phyloP scores from a whole-genome alignment of 1,284 basidiomycete genomes.

The Inonotus obliquus region DNA sequence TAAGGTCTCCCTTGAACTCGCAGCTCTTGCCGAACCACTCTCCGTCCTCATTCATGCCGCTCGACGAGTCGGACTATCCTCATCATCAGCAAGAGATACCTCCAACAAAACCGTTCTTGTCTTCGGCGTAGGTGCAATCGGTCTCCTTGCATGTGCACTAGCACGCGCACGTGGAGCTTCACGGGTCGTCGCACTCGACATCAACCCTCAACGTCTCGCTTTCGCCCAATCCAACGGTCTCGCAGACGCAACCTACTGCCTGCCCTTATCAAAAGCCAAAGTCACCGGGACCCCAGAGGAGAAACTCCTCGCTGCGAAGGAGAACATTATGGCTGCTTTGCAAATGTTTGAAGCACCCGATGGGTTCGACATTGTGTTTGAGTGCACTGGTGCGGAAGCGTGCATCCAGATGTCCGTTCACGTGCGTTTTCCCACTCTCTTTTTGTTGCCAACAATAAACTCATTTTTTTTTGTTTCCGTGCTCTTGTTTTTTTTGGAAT shows the following conservation, averaged over 20 bases:
- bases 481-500: neutral
- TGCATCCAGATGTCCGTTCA: constrained; percentile 87
- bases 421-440: constrained; percentile 44
- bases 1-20: constrained; percentile 69
- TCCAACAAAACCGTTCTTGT: constrained; percentile 72
- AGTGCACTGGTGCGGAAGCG: constrained; percentile 91
- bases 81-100: constrained; percentile 59
- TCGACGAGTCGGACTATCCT: constrained; percentile 37
- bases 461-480: neutral
- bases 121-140: constrained; percentile 90
- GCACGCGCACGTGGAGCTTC: constrained; percentile 69
- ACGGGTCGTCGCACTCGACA: constrained; percentile 77
- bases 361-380: constrained; percentile 90
- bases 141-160: constrained; percentile 80
- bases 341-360: constrained; percentile 56
- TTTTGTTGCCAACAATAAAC: neutral
- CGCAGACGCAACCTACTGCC: constrained; percentile 66
- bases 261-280: constrained; percentile 42
- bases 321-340: constrained; percentile 50
- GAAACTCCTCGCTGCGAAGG: constrained; percentile 62
- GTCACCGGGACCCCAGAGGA: constrained; percentile 51
- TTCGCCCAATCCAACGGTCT: constrained; percentile 76
- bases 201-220: constrained; percentile 74
- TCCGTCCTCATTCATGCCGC: constrained; percentile 61
- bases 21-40: constrained; percentile 87